A percentile compares a stretch with the other conserved stretches of the same genome.
Evolutionary conservation across 345 rosid species (phyloP).

Genomic region (Acer campestre): DNA sequence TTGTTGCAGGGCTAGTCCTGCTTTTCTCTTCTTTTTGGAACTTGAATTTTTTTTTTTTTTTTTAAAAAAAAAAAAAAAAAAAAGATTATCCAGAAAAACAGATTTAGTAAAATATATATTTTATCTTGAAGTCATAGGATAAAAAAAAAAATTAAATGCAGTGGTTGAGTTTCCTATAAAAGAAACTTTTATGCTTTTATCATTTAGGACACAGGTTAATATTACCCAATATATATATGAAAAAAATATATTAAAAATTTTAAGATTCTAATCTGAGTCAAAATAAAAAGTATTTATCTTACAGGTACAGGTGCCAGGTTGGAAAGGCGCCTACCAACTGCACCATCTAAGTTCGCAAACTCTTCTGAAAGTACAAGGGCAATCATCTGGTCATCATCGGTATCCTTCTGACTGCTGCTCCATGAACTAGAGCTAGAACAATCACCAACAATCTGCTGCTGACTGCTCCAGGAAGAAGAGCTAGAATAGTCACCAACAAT

Average conservation of each 20-base stretch:
- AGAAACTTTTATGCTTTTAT: too few species aligned
- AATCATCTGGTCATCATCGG: constrained; percentile 87
- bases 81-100: neutral
- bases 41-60: neutral
- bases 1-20: neutral
- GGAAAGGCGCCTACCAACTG: constrained; percentile 76
- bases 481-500: constrained; percentile 71
- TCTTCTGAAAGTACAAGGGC: constrained; percentile 82
- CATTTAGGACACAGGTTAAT: too few species aligned
- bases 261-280: neutral
- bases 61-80: neutral
- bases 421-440: constrained; percentile 79
- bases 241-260: neutral
- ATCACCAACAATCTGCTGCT: constrained; percentile 56
- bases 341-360: constrained; percentile 69
- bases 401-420: constrained; percentile 77
- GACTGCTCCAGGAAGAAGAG: constrained; percentile 69
- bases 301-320: constrained; percentile 81
- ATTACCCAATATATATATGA: neutral
- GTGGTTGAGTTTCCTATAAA: too few species aligned
- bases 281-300: constrained; percentile 17
- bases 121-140: too few species aligned
- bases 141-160: too few species aligned
- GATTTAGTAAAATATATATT: neutral
- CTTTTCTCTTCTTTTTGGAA: neutral